Base-by-base conservation (phyloP, 768 basidiomycete species). In the Podaxis mareebaensis region DNA sequence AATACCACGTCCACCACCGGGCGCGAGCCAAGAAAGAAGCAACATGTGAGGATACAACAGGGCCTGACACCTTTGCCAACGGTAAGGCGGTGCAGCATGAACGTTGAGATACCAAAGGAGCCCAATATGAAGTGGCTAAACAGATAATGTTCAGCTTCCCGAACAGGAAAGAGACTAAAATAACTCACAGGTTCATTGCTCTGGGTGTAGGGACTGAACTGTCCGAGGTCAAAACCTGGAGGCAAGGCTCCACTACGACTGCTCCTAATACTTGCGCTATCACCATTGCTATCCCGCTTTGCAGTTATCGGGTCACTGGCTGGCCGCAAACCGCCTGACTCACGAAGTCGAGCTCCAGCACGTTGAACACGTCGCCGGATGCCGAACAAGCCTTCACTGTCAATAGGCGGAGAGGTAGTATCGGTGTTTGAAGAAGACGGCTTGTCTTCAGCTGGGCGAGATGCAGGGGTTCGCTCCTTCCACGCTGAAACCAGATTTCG, bases 101-200 rank as follows among this genome's bases (percentile, higher is more conserved):
- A 96, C 95, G 61, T 97, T 96, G 59, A 97, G 85, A 71, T 95
- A 97, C 90, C 93, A 96, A 0, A 97, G 76, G 13, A 88, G 78
- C 13, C 95, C 95, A 44, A 93, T 90, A 62, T 92, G 89, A 12
- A 93, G 78, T 3, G 95, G 94, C 95, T 96, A 70, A n/a, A 68
- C 7, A 57, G 67, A 70, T 68, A 54, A 69, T 28, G 22, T 57
- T 63, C 52, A 67, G 67, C 65, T 63, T 67, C 65, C 59, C 68
- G 63, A 26, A 60, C 53, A 33, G 30, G 55, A 49, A 63, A 40
- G 38, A 55, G 62, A 60, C 15, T 12, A 64, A 60, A 64, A 38
- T 44, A 48, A 76, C 82, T 65, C 57, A 84, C 84, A 46, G 81
- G 76, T 56, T 83, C 82, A 52, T 77, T 76, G 55, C 80, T 82